Evolutionary conservation across 106 monocot species (phyloP).

Genomic region (Dioscorea dumetorum): DNA sequence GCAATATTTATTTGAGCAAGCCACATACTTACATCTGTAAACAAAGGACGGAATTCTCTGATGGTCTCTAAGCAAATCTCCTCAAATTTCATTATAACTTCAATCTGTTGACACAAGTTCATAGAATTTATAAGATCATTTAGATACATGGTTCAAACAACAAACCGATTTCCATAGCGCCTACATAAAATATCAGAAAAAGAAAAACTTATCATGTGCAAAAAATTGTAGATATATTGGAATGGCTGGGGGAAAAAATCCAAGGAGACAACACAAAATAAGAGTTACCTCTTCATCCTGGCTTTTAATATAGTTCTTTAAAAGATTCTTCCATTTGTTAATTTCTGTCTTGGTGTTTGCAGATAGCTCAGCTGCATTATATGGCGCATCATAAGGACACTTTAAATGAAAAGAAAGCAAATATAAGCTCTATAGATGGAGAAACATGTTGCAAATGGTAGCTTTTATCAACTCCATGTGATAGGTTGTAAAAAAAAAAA

Average conservation of each 20-base stretch:
- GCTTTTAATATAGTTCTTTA: constrained; percentile 59
- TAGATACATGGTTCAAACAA: not conserved
- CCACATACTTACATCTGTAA: constrained; percentile 40
- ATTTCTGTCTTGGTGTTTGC: constrained; percentile 46
- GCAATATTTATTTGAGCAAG: too few relatives aligned
- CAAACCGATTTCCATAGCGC: not conserved
- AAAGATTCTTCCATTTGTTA: constrained; percentile 66
- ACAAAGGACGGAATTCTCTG: constrained; percentile 56
- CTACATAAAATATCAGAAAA: not conserved
- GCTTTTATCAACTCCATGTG: too few relatives aligned
- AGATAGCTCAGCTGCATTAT: constrained; percentile 33
- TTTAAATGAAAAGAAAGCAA: not conserved
- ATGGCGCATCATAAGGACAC: not conserved
- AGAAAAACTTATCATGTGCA: not conserved
- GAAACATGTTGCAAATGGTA: too few relatives aligned
- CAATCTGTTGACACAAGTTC: constrained; percentile 47
- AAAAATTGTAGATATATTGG: not conserved
- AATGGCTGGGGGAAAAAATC: not conserved
- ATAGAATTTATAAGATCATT: not conserved
- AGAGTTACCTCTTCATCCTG: constrained; percentile 73
- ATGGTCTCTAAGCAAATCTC: constrained; percentile 74
- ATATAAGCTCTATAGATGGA: not conserved
- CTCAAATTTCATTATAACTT: constrained; percentile 81
- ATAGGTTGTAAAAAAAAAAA: too few relatives aligned
- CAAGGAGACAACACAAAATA: not conserved